A percentile compares a stretch with the other conserved stretches of the same genome.
Conservation (phyloP, 768 basidiomycete species). For the Tulasnella sp. region DNA sequence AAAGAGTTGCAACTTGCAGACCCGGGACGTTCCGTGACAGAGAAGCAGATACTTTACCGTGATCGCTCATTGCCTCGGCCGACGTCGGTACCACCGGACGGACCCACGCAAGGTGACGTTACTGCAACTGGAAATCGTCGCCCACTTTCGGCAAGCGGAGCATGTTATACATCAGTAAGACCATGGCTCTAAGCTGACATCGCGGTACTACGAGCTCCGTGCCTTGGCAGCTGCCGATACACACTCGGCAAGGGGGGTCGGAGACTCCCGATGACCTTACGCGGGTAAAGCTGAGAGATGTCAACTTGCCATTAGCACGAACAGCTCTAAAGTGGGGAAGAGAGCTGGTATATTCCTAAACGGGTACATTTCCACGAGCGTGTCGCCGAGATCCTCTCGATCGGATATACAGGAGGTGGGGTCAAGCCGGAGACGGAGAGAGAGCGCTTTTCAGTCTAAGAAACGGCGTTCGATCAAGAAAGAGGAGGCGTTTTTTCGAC, state of each 20-base stretch:
- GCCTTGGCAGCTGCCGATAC: background rate
- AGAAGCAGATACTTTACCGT: background rate
- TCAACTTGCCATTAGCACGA: background rate
- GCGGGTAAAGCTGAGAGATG: background rate
- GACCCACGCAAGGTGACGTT: background rate
- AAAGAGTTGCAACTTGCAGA: background rate
- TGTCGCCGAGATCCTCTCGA: conserved; percentile 1
- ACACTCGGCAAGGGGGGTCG: background rate
- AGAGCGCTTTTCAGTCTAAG: background rate
- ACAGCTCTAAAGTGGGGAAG: background rate
- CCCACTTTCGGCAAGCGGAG: background rate
- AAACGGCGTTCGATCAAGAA: background rate
- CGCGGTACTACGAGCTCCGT: background rate
- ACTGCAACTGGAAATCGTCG: background rate
- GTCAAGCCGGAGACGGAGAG: background rate
- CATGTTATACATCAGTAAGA: background rate
- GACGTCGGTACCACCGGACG: background rate
- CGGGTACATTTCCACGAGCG: background rate
- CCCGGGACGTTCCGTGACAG: background rate
- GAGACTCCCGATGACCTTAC: background rate
- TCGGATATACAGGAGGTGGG: background rate
- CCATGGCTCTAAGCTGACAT: background rate
- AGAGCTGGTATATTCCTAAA: background rate
- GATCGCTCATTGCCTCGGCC: background rate
- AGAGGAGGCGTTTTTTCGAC: background rate